Evolutionary conservation across 768 basidiomycete genomes (phyloP), one percentile per base, ranked within the genome.

Genomic region (Pisolithus albus): DNA sequence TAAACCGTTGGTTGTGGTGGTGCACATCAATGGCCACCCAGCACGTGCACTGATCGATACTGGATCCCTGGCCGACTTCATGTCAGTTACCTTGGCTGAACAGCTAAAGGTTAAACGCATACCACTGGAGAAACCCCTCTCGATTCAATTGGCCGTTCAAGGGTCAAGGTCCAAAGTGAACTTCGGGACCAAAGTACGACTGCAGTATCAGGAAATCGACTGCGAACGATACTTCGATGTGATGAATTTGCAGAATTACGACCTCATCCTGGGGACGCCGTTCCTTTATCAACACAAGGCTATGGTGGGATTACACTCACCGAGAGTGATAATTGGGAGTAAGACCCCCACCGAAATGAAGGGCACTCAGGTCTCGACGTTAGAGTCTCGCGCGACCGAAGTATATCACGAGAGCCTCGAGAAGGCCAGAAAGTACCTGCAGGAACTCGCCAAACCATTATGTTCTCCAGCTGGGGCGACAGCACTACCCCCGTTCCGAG

Each of bases 211-310:
- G 21, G 21, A 23, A 23, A 23, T 23, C 21, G 21, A 23, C 21
- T 23, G 21, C 4, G 21, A 23, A 23, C 4, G 21, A 23, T 4
- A 23, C 21, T 23, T 23, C 4, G 21, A 23, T 23, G 21, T 23
- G 21, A 23, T 39, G 15, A 39, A 39, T 18, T 39, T 6, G 13
- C 15, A 39, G 11, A 28, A 28, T 9, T 28, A 28, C 38, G 13
- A 39, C 18, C 18, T 59, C 2, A 58, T 66, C 1, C 38, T 66
- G 2, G 64, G 59, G 6, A 60, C 56, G 1, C 59, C 60, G 1
- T 61, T 61, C 32, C 36, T 60, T 2, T 61, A 32, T 46, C 58
- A 66, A 47, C 60, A 64, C 45, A n/a, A 52, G 18, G 55, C 64
- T 2, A 21, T 39, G 9, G 11, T 65, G 1, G 56, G 60, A 5